Conservation (phyloP, 257 asterid species). For the Coffea eugenioides region DNA sequence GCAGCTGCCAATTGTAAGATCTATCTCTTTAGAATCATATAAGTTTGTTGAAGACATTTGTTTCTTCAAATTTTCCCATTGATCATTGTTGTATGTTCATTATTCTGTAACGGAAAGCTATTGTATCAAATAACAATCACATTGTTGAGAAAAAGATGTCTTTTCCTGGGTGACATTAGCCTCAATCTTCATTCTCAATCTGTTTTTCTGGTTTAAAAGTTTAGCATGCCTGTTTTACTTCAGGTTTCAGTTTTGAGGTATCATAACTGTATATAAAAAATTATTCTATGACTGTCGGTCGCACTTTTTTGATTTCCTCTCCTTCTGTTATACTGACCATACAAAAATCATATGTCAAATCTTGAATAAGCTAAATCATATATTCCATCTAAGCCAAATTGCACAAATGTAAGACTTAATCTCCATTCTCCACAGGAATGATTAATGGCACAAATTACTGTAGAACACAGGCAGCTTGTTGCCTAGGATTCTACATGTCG, state of each 20-base stretch:
- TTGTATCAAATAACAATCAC: too few species aligned
- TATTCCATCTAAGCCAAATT: background rate
- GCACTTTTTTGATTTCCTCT: background rate
- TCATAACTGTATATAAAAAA: background rate
- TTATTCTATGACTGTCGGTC: too few species aligned
- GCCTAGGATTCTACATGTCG: too few species aligned
- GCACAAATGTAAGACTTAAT: too few species aligned
- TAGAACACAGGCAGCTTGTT: too few species aligned
- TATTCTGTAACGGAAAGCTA: background rate
- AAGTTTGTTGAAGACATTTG: slow-evolving; percentile 11
- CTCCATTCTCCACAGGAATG: too few species aligned
- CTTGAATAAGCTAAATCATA: background rate
- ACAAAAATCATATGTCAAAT: background rate
- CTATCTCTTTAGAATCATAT: slow-evolving; percentile 16
- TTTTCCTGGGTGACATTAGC: too few species aligned
- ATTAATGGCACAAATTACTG: too few species aligned
- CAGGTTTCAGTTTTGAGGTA: background rate
- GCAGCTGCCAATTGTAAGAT: slow-evolving; percentile 26
- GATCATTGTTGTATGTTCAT: background rate
- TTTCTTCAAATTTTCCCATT: background rate
- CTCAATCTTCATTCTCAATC: too few species aligned
- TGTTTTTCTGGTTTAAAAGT: background rate
- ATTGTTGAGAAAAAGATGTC: too few species aligned
- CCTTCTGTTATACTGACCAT: too few species aligned
- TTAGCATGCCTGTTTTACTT: background rate